A percentile compares a stretch with the other conserved stretches of the same genome.
These are phyloP conservation scores for Trypanosoma platydactyli DNA, from an alignment of 208 protist species.

Conservation along the genomic window DNA sequence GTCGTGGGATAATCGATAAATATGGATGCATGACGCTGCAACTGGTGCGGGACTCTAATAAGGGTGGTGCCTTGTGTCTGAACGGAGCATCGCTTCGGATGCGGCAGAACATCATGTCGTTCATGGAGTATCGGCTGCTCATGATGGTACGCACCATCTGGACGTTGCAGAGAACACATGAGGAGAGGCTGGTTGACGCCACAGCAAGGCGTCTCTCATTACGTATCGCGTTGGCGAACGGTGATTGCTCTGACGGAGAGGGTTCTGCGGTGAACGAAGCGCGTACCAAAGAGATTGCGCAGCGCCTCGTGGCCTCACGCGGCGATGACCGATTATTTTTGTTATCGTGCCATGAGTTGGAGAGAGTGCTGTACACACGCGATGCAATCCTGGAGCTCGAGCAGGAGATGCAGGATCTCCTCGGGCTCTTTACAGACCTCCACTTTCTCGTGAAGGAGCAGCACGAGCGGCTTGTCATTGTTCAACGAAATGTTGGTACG, in stretches of 20 bases:
- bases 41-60: background rate
- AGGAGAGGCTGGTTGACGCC: conserved; percentile 10
- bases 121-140: conserved; percentile 13
- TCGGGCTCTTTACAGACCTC: conserved; percentile 22
- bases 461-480: conserved; percentile 4
- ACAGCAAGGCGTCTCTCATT: conserved; percentile 18
- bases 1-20: background rate
- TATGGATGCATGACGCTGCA: conserved; percentile 9
- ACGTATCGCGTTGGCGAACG: background rate
- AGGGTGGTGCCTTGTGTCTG: background rate
- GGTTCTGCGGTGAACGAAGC: background rate
- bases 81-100: conserved; percentile 16
- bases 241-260: background rate
- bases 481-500: conserved; percentile 36
- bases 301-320: conserved; percentile 8
- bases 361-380: conserved; percentile 19
- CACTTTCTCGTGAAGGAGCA: conserved; percentile 23
- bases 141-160: conserved; percentile 1
- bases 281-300: conserved; percentile 4
- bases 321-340: conserved; percentile 25
- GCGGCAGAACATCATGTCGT: conserved; percentile 17
- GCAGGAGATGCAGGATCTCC: conserved; percentile 26
- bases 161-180: conserved; percentile 9
- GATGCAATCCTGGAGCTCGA: conserved; percentile 26
- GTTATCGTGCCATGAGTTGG: conserved; percentile 24